Evolutionary conservation across 306 rosid species (phyloP), one percentile per base, ranked within the genome.

Genomic region (Mimosa pudica): DNA sequence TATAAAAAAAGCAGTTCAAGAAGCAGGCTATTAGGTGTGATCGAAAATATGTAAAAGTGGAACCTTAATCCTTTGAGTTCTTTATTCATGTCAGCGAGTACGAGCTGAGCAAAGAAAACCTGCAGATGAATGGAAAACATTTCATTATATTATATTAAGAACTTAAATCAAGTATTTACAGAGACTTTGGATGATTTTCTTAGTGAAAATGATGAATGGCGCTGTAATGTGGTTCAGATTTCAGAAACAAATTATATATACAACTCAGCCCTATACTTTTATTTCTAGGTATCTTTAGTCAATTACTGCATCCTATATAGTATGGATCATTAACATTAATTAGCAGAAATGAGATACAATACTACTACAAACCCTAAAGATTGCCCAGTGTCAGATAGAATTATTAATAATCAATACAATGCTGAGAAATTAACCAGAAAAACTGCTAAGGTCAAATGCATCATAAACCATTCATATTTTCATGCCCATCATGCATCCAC

Each of bases 81-180:
- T 83, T 93, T 96, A 85, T 93, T 93, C 96, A 93, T 91, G 87
- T 96, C 99, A 24, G 96, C 88, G 78, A 96, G 99, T 84, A 95
- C 84, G 77, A 96, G 96, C 82, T 96, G 99, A 41, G 99, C 93
- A 91, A 96, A 96, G 90, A 96, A 96, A 80, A 95, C 98, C 98
- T 95, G 91, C 90, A 88, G 77, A 82, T 45, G 76, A 44, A 85
- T 63, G 77, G 84, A 61, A 72, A 80, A 66, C 75, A 74, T 75
- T 51, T 74, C 65, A 83, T 77, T 60, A 60, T 24, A 20, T 58
- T 33, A 52, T 70, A 60, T 32, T 61, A 80, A 51, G 80, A 62
- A 68, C 47, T 49, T 75, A 76, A 79, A 41, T 71, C 60, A 73
- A 75, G 79, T 13, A 79, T 51, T 24, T 58, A 41, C 38, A 55